Evolutionary conservation across 164 flowering plant genomes (phyloP).

Genomic region (Hamamelis virginiana): DNA sequence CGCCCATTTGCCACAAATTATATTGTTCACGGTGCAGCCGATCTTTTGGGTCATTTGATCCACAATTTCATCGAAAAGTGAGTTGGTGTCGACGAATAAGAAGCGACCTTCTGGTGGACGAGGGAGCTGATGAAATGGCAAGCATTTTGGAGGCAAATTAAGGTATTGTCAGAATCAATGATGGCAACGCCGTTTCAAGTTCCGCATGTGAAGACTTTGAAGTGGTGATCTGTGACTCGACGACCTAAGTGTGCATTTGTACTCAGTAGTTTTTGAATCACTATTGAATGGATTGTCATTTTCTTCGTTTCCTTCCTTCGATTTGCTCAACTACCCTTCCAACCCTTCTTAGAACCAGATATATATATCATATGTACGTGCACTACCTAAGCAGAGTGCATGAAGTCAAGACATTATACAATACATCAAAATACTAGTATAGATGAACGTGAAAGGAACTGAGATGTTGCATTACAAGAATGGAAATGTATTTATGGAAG

Average conservation of each 20-base stretch:
- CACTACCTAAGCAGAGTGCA: no score
- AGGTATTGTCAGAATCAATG: conserved; percentile 66
- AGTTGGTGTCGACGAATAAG: conserved; percentile 60
- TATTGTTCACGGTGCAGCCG: conserved; percentile 29
- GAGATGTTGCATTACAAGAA: no score
- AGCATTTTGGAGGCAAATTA: conserved; percentile 60
- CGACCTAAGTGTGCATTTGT: conserved; percentile 67
- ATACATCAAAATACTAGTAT: no score
- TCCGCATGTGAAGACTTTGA: conserved; percentile 56
- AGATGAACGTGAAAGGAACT: no score
- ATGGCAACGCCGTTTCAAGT: conserved; percentile 44
- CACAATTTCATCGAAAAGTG: conserved; percentile 52
- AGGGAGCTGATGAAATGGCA: conserved; percentile 49
- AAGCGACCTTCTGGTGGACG: conserved; percentile 36
- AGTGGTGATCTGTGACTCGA: conserved; percentile 44
- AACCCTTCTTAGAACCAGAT: no score
- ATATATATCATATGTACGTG: no score
- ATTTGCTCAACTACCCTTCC: no score
- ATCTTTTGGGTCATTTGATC: conserved; percentile 39
- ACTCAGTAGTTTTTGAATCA: conserved; percentile 63
- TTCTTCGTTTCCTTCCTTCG: no score
- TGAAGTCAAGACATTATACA: no score
- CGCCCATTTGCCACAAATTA: conserved; percentile 52
- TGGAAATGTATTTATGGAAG: no score
- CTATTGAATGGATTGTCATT: conserved; percentile 60